Conservation (phyloP, 352 stramenopile genomes). For the Globisporangium alternatum region DNA sequence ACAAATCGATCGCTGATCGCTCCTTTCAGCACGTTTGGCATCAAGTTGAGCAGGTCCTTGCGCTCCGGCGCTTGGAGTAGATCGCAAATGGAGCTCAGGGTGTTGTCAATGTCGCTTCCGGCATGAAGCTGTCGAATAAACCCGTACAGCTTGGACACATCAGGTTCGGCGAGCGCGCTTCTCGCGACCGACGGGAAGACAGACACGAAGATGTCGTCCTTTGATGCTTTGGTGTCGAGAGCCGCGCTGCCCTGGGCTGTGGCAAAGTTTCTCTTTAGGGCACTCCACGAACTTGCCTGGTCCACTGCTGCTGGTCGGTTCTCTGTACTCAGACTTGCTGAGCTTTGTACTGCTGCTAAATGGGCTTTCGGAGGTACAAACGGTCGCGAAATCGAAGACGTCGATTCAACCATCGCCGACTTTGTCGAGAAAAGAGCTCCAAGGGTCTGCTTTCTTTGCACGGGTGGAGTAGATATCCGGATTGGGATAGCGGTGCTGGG, state of each 20-base stretch:
- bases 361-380: conserved; percentile 41
- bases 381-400: conserved; percentile 63
- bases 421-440: conserved; percentile 55
- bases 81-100: conserved; percentile 46
- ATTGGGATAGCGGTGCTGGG: neutral
- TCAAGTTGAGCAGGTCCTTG: conserved; percentile 54
- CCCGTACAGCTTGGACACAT: conserved; percentile 54
- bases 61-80: conserved; percentile 38
- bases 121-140: conserved; percentile 57
- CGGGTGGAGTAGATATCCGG: neutral
- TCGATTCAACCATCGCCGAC: conserved; percentile 57
- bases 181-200: conserved; percentile 54
- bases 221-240: conserved; percentile 4
- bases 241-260: neutral
- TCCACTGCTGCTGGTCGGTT: conserved; percentile 8
- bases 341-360: neutral
- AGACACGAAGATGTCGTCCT: conserved; percentile 23
- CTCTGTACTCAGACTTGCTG: neutral
- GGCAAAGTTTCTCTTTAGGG: conserved; percentile 32
- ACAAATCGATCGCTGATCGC: conserved; percentile 48
- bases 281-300: conserved; percentile 27
- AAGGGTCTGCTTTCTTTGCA: conserved; percentile 43
- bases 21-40: conserved; percentile 59
- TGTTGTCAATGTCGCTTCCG: conserved; percentile 35
- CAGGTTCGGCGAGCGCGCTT: conserved; percentile 40